phyloP scores from a whole-genome alignment of 176 grass and related monocot species.

The Avena atlantica region DNA sequence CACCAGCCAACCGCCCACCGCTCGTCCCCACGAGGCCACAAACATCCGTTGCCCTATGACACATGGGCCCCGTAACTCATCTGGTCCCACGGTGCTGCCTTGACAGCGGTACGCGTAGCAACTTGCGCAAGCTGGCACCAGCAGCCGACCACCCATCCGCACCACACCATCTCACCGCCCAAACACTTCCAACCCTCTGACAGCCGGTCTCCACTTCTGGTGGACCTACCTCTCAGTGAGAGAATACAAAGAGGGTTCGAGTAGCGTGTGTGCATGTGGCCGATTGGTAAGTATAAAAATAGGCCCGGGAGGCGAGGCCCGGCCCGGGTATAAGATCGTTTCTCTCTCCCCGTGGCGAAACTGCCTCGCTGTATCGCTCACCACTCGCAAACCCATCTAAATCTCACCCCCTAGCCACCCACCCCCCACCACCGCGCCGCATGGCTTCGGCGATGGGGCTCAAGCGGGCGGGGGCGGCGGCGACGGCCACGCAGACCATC shows the following conservation, averaged over 20 bases:
- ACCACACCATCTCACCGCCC: neutral
- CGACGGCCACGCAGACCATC: slow-evolving; percentile 60
- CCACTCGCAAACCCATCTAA: slow-evolving; percentile 39
- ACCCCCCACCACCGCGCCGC: slow-evolving; percentile 43
- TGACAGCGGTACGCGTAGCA: neutral
- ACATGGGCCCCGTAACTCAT: fast-evolving
- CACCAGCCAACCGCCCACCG: neutral
- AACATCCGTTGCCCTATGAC: neutral
- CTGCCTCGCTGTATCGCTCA: slow-evolving; percentile 51
- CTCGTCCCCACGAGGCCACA: neutral
- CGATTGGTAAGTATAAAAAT: neutral
- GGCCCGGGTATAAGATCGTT: neutral
- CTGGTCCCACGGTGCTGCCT: neutral
- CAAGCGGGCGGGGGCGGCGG: slow-evolving; percentile 69
- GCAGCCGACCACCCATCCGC: slow-evolving; percentile 23
- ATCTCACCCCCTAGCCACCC: slow-evolving; percentile 38
- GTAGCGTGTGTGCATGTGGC: neutral
- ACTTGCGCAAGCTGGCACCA: slow-evolving; percentile 36
- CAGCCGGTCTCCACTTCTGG: fast-evolving
- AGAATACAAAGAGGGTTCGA: fast-evolving
- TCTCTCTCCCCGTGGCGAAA: neutral
- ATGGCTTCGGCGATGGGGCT: slow-evolving; percentile 81
- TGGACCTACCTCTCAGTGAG: neutral
- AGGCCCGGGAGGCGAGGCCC: neutral
- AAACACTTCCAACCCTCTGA: neutral